Base-by-base conservation (phyloP, 192 early-diverging fungal species). In the Entophlyctis luteolus region DNA sequence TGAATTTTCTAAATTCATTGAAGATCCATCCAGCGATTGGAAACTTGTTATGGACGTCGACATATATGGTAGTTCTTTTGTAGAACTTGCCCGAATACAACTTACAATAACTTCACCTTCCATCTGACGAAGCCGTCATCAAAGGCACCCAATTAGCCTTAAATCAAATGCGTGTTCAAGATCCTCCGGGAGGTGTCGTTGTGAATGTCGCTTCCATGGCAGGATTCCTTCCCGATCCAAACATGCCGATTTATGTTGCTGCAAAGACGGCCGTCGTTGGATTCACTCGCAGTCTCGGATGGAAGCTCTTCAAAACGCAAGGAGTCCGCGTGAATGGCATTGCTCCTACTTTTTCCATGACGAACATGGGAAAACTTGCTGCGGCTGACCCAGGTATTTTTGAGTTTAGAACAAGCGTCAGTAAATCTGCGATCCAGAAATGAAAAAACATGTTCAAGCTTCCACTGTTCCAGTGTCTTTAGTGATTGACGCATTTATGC, bases 151-250 rank as follows among this genome's bases (percentile, higher is more conserved):
- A 87, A 3, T 62, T 90, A 31, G 92, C 85, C 0, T 72, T 92
- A 20, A 65, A 77, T n/a, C 74, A 86, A 52, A 77, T 91, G 60
- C 48, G 69, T 4, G 72, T 79, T 27, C 74, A 72, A 36, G 23
- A n/a, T 29, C 59, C 71, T n/a, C 59, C 57, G 6, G 80, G 78
- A 5, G 90, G 87, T 55, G 85, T 89, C 5, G 84, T 91, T 23
- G 74, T 93, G 39, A 93, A 90, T 63, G 88, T 87, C 2, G 86
- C 91, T 1, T 90, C 88, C 4, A 79, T 89, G 55, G 88, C 89
- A 37, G 91, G 88, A 12, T 70, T 83, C 18, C 71, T 76, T 46
- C 81, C 78, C 12, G 55, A 73, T 31, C 47, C 48, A 1, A 48
- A 72, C 32, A 81, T 84, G 42, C 89, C 89, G 1, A 83, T 89